These are phyloP conservation scores for Rhizopus arrhizus DNA, from an alignment of 371 early-diverging fungal genomes.

Conservation along the genomic window DNA sequence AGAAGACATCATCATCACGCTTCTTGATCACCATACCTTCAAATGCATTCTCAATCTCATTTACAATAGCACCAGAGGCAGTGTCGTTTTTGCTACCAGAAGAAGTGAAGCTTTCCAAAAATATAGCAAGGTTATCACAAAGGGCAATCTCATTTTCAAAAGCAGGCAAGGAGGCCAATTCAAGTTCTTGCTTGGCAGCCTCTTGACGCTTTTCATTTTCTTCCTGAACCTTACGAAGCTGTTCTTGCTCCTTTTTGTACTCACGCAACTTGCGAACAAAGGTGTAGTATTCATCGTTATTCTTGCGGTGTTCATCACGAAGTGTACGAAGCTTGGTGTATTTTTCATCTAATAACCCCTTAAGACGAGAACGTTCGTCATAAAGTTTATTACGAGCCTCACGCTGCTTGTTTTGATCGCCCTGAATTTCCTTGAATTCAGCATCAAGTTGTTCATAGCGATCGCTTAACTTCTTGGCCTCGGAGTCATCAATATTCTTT, in stretches of 20 bases:
- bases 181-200: constrained; percentile 73
- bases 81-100: constrained; percentile 34
- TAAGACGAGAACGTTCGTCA: constrained; percentile 75
- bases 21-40: constrained; percentile 68
- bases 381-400: constrained; percentile 71
- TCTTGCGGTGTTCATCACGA: constrained; percentile 72
- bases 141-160: constrained; percentile 82
- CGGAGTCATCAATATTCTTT: constrained; percentile 66
- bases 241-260: constrained; percentile 66
- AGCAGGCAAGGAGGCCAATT: constrained; percentile 88
- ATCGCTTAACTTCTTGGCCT: constrained; percentile 64
- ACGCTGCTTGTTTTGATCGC: constrained; percentile 60
- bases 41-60: constrained; percentile 53
- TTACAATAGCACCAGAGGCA: constrained; percentile 16
- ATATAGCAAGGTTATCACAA: constrained; percentile 78
- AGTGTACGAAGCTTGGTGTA: constrained; percentile 69
- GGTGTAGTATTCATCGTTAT: constrained; percentile 76
- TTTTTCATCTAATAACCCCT: constrained; percentile 72
- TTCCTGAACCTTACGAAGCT: constrained; percentile 67
- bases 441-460: constrained; percentile 69
- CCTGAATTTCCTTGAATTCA: constrained; percentile 70
- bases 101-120: constrained; percentile 56
- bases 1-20: constrained; percentile 80
- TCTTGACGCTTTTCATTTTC: constrained; percentile 66
- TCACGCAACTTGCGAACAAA: constrained; percentile 77